Percentiles rank a stretch among this genome's conserved stretches.
These are phyloP conservation scores for Aschersonia sp. DNA, from an alignment of 2,329 filamentous ascomycete species.

Conservation along the genomic window DNA sequence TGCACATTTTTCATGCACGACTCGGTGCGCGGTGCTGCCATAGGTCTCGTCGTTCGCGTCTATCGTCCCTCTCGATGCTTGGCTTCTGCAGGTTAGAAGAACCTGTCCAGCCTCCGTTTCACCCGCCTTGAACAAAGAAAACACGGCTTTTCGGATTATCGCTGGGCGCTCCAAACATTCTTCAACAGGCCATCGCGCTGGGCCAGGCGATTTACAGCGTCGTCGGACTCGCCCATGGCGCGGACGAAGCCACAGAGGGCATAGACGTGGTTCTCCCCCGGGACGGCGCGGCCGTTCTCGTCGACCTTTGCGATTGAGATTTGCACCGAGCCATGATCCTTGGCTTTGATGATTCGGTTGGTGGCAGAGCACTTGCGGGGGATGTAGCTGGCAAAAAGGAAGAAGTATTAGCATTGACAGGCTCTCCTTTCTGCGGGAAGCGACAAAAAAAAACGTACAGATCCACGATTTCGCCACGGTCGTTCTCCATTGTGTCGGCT, in stretches of 20 bases:
- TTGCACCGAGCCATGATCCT: slow-evolving; percentile 98
- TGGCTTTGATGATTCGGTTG: slow-evolving; percentile 99
- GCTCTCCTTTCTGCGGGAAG: neutral
- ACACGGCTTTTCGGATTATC: slow-evolving; percentile 23
- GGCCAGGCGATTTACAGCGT: slow-evolving; percentile 85
- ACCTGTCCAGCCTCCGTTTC: no score
- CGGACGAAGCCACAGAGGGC: slow-evolving; percentile 96
- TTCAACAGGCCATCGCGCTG: slow-evolving; percentile 96
- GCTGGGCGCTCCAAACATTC: slow-evolving; percentile 78
- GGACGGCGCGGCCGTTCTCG: slow-evolving; percentile 88
- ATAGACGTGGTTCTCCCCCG: slow-evolving; percentile 94
- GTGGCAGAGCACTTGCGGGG: slow-evolving; percentile 97
- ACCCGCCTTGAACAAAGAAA: slow-evolving; percentile 4
- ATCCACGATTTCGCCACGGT: slow-evolving; percentile 98
- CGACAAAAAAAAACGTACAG: slow-evolving; percentile 48
- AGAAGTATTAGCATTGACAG: slow-evolving; percentile 12
- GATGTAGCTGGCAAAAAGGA: slow-evolving; percentile 56
- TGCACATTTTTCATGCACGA: no score
- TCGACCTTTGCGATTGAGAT: slow-evolving; percentile 96
- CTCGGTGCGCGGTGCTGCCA: no score
- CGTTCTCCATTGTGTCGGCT: slow-evolving; percentile 89
- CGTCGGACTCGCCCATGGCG: slow-evolving; percentile 95
- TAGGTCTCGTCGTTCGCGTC: no score
- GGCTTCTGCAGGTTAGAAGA: no score
- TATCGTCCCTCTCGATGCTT: no score